Base-by-base conservation (phyloP, 2,329 filamentous ascomycete genomes). In the Colletotrichum plurivorum region DNA sequence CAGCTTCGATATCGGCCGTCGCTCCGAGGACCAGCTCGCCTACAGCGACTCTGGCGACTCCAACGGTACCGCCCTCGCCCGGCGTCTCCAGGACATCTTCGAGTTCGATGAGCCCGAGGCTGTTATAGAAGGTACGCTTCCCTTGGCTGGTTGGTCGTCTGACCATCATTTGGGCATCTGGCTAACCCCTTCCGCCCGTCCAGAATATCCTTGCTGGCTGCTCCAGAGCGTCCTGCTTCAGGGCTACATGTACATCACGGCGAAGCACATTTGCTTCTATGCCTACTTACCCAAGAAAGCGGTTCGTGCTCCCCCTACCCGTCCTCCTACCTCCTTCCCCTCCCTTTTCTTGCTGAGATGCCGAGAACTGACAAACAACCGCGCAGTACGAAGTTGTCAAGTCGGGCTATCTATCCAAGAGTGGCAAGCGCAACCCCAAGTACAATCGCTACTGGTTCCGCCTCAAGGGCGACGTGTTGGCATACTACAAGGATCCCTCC, bases 211-310 rank as follows among this genome's bases (percentile, higher is more conserved):
- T 9, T 98, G 95, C 81, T 98, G 94, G 91, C 84, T 98, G 46
- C 83, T 98, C 41, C 94, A 98, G 78, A 97, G 93, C 76, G 94
- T 97, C 52, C 84, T 98, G 36, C 87, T 98, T 9, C 94, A 98
- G 77, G 96, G 96, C 6, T 98, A 96, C 78, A 92, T 99, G 87
- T 98, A 98, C 81, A 93, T 99, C 76, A 98, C 96, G 0, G 87
- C 92, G 70, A 93, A 92, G 74, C 96, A 99, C 78, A 93, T 98
- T 70, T 98, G 95, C 81, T 99, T 98, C 79, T 98, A 98, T 78
- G 94, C 96, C 46, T 98, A 98, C 78, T 87, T 98, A n/a, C 94
- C 94, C 7, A 97, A 95, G 84, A 97, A 96, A 85, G 90, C 92
- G 59, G 92, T 93, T 84, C 80, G 90, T 76, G 27, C 56, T 22